Percentiles rank a stretch among this genome's conserved stretches.
Conservation (phyloP, 192 early-diverging fungal genomes). For the Rhizophagus clarus region DNA sequence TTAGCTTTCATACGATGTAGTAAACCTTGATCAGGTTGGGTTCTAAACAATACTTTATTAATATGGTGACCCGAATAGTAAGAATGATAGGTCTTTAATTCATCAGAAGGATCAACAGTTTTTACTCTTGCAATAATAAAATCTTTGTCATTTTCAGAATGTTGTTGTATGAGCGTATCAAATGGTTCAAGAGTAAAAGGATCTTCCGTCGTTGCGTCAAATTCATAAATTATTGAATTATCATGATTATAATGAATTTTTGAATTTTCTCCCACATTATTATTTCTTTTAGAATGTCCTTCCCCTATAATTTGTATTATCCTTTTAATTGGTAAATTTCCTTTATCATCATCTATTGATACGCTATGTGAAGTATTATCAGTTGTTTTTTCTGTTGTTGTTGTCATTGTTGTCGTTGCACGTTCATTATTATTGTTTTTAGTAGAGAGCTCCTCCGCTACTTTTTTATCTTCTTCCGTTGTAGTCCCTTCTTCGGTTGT, state of each 20-base stretch:
- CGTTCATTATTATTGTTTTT: no score
- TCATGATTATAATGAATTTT: background rate
- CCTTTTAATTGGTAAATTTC: background rate
- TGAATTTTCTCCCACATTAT: background rate
- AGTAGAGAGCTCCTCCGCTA: no score
- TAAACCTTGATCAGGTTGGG: constrained; percentile 74
- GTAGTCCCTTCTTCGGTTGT: no score
- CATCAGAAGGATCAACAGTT: constrained; percentile 64
- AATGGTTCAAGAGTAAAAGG: constrained; percentile 75
- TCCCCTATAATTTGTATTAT: background rate
- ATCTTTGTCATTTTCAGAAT: constrained; percentile 61
- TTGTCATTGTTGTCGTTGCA: no score
- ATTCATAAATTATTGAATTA: constrained; percentile 47
- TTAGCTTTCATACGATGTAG: constrained; percentile 76
- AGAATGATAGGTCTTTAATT: constrained; percentile 58
- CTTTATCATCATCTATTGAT: background rate
- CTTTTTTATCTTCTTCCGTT: no score
- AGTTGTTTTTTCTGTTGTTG: no score
- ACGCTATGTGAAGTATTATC: background rate
- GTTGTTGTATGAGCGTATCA: constrained; percentile 55
- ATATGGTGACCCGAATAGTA: constrained; percentile 76
- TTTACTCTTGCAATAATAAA: constrained; percentile 71
- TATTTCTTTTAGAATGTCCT: background rate
- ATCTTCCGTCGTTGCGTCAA: constrained; percentile 68
- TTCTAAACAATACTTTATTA: constrained; percentile 76